Percentiles rank a stretch among this genome's conserved stretches.
phyloP scores from a whole-genome alignment of 2,329 filamentous ascomycete genomes.

The Lecanicillium sp. region DNA sequence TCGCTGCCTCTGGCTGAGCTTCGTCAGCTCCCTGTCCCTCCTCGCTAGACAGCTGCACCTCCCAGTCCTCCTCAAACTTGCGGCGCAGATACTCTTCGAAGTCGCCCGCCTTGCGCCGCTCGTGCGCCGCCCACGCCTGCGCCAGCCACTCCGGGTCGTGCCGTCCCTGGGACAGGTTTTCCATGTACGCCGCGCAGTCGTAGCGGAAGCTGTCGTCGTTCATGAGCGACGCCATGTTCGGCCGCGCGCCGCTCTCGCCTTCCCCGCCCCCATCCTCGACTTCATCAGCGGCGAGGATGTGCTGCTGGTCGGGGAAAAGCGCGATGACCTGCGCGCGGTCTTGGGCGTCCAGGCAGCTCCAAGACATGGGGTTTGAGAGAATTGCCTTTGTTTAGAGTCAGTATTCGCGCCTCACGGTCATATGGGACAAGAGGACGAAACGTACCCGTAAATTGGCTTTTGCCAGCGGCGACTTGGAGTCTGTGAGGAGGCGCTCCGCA shows the following conservation, averaged over 20 bases:
- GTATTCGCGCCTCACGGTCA: too few species aligned
- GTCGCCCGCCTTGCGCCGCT: conserved; percentile 40
- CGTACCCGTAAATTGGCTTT: conserved; percentile 32
- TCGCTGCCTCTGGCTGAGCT: neutral
- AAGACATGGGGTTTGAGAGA: conserved; percentile 32
- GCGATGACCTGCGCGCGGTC: conserved; percentile 32
- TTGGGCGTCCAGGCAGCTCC: conserved; percentile 29
- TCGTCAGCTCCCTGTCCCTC: conserved; percentile 15
- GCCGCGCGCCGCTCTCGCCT: conserved; percentile 27
- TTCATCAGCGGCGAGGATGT: conserved; percentile 32
- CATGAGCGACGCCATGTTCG: conserved; percentile 36
- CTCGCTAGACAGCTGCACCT: conserved; percentile 30
- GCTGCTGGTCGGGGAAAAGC: conserved; percentile 31
- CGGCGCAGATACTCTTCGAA: conserved; percentile 42
- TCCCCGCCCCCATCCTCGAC: too few species aligned
- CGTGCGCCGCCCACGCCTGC: conserved; percentile 46
- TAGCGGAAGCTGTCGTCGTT: conserved; percentile 44
- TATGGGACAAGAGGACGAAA: neutral
- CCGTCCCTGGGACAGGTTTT: conserved; percentile 40
- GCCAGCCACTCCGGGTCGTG: conserved; percentile 49
- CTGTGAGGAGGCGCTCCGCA: conserved; percentile 29
- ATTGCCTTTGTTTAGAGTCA: too few species aligned
- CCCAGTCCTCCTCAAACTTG: conserved; percentile 45
- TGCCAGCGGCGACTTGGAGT: conserved; percentile 34
- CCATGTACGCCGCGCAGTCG: conserved; percentile 40